Conservation (phyloP, 2,329 filamentous ascomycete species). For the Nothophoma quercina region DNA sequence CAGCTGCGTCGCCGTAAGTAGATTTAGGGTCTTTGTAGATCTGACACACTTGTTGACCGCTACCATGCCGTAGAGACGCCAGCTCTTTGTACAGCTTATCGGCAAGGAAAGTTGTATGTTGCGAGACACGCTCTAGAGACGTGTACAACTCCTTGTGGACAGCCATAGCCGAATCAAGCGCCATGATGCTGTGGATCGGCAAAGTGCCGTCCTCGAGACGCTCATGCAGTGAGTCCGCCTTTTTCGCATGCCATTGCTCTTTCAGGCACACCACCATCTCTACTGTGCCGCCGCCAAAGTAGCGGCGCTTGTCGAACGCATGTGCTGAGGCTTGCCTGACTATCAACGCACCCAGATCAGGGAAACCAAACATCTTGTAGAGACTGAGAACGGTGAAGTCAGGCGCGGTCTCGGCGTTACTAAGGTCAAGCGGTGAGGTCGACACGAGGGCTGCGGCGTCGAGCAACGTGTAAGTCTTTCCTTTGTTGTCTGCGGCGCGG, state of each 20-base stretch:
- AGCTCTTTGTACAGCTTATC: slow-evolving; percentile 67
- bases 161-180: slow-evolving; percentile 76
- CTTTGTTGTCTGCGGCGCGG: slow-evolving; percentile 51
- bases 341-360: slow-evolving; percentile 85
- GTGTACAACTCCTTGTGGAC: slow-evolving; percentile 74
- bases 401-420: slow-evolving; percentile 67
- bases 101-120: slow-evolving; percentile 74
- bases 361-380: slow-evolving; percentile 98
- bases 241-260: slow-evolving; percentile 83
- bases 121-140: slow-evolving; percentile 72
- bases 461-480: slow-evolving; percentile 70
- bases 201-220: slow-evolving; percentile 89
- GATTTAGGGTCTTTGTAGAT: slow-evolving; percentile 64
- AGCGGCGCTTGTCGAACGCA: slow-evolving; percentile 72
- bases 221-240: slow-evolving; percentile 76
- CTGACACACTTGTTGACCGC: slow-evolving; percentile 69
- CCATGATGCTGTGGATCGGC: slow-evolving; percentile 88
- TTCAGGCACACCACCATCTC: slow-evolving; percentile 83
- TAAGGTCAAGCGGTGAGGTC: slow-evolving; percentile 77
- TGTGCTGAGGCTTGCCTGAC: slow-evolving; percentile 74
- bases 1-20: slow-evolving; percentile 53
- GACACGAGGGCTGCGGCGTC: slow-evolving; percentile 85
- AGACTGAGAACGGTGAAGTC: slow-evolving; percentile 90
- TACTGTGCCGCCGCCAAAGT: slow-evolving; percentile 95
- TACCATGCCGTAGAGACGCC: slow-evolving; percentile 69